These are phyloP conservation scores for Sporothrix globosa DNA, from an alignment of 2,329 filamentous ascomycete species.

Conservation along the genomic window DNA sequence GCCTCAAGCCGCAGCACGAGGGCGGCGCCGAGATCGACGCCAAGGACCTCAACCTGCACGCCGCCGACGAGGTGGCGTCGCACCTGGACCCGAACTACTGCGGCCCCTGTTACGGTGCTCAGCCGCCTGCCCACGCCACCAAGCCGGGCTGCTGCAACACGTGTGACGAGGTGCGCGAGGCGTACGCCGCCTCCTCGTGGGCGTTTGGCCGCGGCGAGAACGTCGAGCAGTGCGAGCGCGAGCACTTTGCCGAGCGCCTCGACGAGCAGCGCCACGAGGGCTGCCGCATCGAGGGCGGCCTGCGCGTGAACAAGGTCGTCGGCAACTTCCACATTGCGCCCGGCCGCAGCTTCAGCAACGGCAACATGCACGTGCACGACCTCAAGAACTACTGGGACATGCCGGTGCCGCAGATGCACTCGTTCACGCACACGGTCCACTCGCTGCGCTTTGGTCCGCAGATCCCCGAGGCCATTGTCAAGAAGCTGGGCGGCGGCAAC, in stretches of 20 bases:
- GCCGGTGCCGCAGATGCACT: conserved; percentile 70
- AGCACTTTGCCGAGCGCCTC: conserved; percentile 89
- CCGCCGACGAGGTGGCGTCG: conserved; percentile 65
- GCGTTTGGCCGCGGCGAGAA: conserved; percentile 90
- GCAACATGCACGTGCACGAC: conserved; percentile 97
- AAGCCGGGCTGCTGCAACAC: conserved; percentile 96
- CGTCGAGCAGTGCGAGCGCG: conserved; percentile 92
- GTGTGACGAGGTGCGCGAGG: conserved; percentile 94
- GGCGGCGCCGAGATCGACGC: conserved; percentile 76
- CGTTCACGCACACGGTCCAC: conserved; percentile 88
- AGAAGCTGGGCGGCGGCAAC: conserved; percentile 52
- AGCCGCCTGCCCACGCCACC: conserved; percentile 66
- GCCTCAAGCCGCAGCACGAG: conserved; percentile 70
- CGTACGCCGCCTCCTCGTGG: conserved; percentile 88
- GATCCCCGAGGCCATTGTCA: conserved; percentile 70
- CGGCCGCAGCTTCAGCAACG: conserved; percentile 92
- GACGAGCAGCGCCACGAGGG: conserved; percentile 88
- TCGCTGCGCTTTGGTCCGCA: conserved; percentile 90
- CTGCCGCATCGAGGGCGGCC: conserved; percentile 87
- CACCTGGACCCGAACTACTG: conserved; percentile 94
- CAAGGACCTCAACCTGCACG: conserved; percentile 70
- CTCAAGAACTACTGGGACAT: conserved; percentile 91
- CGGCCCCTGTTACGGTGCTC: conserved; percentile 87
- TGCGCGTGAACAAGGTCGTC: conserved; percentile 97
- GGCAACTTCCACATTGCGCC: conserved; percentile 99